Conservation (phyloP, 148 eudicot species). For the Silene conica region DNA sequence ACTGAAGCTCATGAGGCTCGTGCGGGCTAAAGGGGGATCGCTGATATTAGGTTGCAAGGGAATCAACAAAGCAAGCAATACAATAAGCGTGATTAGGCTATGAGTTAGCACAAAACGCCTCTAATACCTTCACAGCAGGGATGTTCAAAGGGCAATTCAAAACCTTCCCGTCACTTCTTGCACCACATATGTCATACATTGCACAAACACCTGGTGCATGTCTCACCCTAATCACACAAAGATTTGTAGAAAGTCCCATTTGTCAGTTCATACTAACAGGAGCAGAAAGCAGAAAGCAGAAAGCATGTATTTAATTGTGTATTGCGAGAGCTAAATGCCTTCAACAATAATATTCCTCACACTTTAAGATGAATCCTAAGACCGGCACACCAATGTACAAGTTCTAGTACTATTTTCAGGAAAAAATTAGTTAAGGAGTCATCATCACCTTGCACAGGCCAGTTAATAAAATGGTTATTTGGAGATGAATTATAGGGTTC, state of each 20-base stretch:
- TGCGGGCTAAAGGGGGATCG: background rate
- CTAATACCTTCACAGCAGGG: constrained; percentile 74
- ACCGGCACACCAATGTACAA: background rate
- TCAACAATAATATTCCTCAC: background rate
- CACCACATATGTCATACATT: constrained; percentile 91
- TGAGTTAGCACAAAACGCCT: background rate
- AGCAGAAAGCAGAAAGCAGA: background rate
- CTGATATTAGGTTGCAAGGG: background rate
- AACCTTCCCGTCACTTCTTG: constrained; percentile 64
- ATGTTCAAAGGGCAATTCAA: constrained; percentile 75
- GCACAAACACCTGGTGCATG: constrained; percentile 69
- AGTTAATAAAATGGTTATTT: background rate
- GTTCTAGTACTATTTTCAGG: background rate
- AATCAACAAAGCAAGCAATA: background rate
- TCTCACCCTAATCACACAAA: constrained; percentile 39
- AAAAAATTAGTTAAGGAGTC: background rate
- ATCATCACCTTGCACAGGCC: background rate
- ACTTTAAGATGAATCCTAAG: background rate
- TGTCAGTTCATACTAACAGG: constrained; percentile 1
- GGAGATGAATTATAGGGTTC: background rate
- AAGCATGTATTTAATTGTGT: background rate
- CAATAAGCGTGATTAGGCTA: background rate
- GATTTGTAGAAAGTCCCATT: constrained; percentile 9
- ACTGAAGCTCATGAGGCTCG: background rate
- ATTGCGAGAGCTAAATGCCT: background rate